Evolutionary conservation across 768 basidiomycete species (phyloP).

Genomic region (Tephrocybe rancida): DNA sequence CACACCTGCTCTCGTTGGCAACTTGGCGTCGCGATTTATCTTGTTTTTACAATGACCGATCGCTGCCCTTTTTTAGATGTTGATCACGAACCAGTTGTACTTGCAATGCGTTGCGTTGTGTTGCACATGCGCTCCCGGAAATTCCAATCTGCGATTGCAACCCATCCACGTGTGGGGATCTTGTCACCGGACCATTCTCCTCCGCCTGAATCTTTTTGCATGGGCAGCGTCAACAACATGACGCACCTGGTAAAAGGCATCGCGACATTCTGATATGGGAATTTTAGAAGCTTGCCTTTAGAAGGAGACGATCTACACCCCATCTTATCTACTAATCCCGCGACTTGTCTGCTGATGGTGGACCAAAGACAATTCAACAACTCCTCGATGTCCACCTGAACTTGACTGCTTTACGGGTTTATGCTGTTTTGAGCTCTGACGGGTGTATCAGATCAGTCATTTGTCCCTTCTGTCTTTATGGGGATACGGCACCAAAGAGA

Average conservation of each 20-base stretch:
- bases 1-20: too few relatives aligned
- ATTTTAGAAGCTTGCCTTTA: not conserved
- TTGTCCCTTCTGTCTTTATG: conserved; percentile 16
- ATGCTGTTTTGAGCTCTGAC: conserved; percentile 6
- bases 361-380: conserved; percentile 2
- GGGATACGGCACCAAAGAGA: conserved; percentile 19
- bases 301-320: not conserved
- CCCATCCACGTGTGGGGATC: conserved; percentile 4
- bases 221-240: not conserved
- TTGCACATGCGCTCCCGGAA: conserved; percentile 11
- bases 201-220: not conserved
- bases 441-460: conserved; percentile 10
- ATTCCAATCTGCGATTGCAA: conserved; percentile 10
- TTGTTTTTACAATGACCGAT: not conserved
- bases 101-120: not conserved
- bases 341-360: conserved; percentile 6
- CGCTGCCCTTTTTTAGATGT: not conserved
- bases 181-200: conserved; percentile 7
- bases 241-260: not conserved
- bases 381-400: not conserved
- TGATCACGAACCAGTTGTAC: conserved; percentile 4
- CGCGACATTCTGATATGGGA: conserved; percentile 4
- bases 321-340: not conserved
- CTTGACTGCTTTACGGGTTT: conserved; percentile 10
- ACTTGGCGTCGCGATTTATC: too few relatives aligned